Conservation (phyloP, 1,284 basidiomycete species). For the Sparassis latifolia region DNA sequence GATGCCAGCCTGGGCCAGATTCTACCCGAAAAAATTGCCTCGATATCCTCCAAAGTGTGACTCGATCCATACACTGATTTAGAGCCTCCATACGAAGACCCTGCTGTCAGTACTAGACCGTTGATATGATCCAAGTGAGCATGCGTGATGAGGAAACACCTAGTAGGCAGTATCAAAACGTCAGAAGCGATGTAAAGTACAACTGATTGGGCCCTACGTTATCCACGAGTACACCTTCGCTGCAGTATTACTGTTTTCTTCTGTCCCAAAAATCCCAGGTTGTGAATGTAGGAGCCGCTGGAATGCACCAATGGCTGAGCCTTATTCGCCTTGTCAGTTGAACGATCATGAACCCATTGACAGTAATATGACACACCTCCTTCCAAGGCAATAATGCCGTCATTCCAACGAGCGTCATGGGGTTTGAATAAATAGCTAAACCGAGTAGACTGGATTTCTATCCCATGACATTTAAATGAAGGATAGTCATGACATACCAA, state of each 20-base stretch:
- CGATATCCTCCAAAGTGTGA: slow-evolving; percentile 60
- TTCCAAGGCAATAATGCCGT: slow-evolving; percentile 67
- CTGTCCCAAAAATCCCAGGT: too few relatives aligned
- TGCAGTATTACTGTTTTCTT: slow-evolving; percentile 25
- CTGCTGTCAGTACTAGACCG: slow-evolving; percentile 71
- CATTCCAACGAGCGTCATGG: slow-evolving; percentile 48
- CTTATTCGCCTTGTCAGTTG: slow-evolving; percentile 25
- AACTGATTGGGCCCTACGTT: slow-evolving; percentile 30
- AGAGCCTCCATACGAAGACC: slow-evolving; percentile 48
- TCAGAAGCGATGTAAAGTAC: neutral
- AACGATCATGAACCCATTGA: neutral
- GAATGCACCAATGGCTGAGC: slow-evolving; percentile 67
- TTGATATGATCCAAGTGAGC: slow-evolving; percentile 80
- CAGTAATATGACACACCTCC: slow-evolving; percentile 43
- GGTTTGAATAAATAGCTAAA: slow-evolving; percentile 69
- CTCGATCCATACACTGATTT: slow-evolving; percentile 61
- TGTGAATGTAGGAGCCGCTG: slow-evolving; percentile 37
- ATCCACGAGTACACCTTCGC: slow-evolving; percentile 55
- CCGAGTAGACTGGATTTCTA: neutral
- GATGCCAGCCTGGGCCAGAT: slow-evolving; percentile 82
- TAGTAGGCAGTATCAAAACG: slow-evolving; percentile 18
- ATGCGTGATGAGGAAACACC: slow-evolving; percentile 74
- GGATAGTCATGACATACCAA: slow-evolving; percentile 38
- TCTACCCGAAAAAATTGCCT: slow-evolving; percentile 69
- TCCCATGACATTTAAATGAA: neutral